Evolutionary conservation across 73 alveolate species (phyloP).

Genomic region (Diophrys sp.): DNA sequence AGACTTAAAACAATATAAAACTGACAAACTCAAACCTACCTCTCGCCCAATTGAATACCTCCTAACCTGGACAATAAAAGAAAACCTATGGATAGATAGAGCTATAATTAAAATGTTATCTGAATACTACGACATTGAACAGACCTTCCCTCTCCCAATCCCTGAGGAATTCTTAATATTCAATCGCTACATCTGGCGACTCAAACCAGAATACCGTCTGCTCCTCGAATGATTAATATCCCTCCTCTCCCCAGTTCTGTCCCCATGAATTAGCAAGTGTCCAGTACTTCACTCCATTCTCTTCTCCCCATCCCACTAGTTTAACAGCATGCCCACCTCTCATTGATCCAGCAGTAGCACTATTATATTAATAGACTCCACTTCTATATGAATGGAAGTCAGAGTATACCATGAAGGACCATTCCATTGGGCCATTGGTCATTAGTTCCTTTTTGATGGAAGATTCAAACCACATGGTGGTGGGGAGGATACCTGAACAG

Average conservation of each 20-base stretch:
- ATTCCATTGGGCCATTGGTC: slow-evolving; percentile 78
- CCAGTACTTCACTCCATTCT: slow-evolving; percentile 82
- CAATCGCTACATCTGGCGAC: too few relatives aligned
- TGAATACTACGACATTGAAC: neutral
- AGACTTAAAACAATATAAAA: too few relatives aligned
- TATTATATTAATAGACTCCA: slow-evolving; percentile 65
- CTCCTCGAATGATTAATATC: too few relatives aligned
- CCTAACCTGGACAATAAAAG: neutral
- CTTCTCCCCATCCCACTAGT: slow-evolving; percentile 82
- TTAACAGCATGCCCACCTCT: slow-evolving; percentile 84
- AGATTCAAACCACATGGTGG: slow-evolving; percentile 14
- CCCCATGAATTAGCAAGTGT: slow-evolving; percentile 66
- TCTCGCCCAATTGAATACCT: neutral
- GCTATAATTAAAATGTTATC: neutral
- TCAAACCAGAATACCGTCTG: too few relatives aligned
- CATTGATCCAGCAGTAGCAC: slow-evolving; percentile 42
- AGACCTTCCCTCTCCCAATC: slow-evolving; percentile 11
- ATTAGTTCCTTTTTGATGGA: slow-evolving; percentile 54
- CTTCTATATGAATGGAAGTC: slow-evolving; percentile 80
- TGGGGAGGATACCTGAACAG: slow-evolving; percentile 17
- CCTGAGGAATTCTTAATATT: slow-evolving; percentile 1
- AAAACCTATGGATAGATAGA: neutral
- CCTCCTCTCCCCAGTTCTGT: slow-evolving; percentile 69
- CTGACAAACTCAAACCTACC: neutral
- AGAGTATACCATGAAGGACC: slow-evolving; percentile 74